Evolutionary conservation across 768 basidiomycete species (phyloP), one percentile per base, ranked within the genome.

Genomic region (Serendipita sp.): DNA sequence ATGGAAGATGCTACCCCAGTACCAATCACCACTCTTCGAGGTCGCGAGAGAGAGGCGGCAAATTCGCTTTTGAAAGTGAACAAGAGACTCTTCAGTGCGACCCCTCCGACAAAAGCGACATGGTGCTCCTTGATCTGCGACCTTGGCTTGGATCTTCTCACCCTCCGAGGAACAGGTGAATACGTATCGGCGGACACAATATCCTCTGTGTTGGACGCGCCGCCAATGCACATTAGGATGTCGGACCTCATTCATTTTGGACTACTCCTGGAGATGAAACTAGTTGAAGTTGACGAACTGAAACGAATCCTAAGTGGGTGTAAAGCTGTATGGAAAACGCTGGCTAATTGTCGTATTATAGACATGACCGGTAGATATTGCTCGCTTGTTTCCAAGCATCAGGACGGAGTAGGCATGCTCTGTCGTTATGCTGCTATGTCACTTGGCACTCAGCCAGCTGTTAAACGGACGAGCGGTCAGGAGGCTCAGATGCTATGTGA

Each of bases 191-290:
- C 55, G 55, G 55, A 60, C n/a, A 60, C 55, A 31, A 60, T 60
- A 27, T 29, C 55, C n/a, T 60, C 55, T 11, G 55, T 60, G 18
- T 37, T 60, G 55, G 55, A 60, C n/a, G 55, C 55, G 2, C 55
- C 55, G 10, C 55, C 55, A 5, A 33, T 60, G 16, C 55, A 60
- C 34, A 60, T 60, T 4, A 27, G 55, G 18, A 60, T 60, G 55
- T 60, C 55, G 16, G 55, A 60, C 29, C 55, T 60, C 36, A 60
- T 60, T 34, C 55, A 60, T n/a, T 60, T 60, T 60, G 55, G 55
- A n/a, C n/a, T 60, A 10, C 36, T 60, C 29, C 18, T 60, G 27
- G 55, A 60, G 34, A 60, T 60, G 55, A 60, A 31, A 29, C 16
- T 60, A 11, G 55, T 60, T 8, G 55, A 60, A 60, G 55, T 34